Evolutionary conservation across 2,329 filamentous ascomycete species (phyloP).

Genomic region (Aureobasidium lini): DNA sequence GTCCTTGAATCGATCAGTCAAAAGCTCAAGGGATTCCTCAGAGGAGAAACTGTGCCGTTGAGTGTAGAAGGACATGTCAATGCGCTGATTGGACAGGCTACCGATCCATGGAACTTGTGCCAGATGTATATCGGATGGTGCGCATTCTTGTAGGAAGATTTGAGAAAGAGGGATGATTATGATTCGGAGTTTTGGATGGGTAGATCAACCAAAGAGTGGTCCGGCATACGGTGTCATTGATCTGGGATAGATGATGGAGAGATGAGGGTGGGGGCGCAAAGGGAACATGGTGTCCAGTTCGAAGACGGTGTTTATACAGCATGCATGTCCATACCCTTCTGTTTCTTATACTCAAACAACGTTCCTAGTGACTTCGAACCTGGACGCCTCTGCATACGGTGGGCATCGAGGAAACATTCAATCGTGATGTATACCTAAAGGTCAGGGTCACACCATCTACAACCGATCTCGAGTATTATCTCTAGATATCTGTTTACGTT

Average conservation of each 20-base stretch:
- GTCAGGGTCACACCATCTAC: too few relatives aligned
- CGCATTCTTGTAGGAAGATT: slow-evolving; percentile 45
- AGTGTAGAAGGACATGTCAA: slow-evolving; percentile 97
- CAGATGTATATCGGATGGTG: slow-evolving; percentile 98
- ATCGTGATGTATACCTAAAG: too few relatives aligned
- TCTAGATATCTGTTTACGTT: too few relatives aligned
- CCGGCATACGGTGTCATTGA: background rate
- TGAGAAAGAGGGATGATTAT: background rate
- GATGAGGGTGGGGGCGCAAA: too few relatives aligned
- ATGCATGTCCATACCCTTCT: too few relatives aligned
- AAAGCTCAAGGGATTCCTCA: slow-evolving; percentile 77
- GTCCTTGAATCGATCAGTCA: slow-evolving; percentile 83
- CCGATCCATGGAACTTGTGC: slow-evolving; percentile 68
- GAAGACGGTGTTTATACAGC: too few relatives aligned
- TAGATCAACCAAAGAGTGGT: background rate
- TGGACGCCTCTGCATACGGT: too few relatives aligned
- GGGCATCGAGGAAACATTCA: too few relatives aligned
- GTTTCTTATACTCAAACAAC: too few relatives aligned
- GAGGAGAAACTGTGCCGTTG: slow-evolving; percentile 82
- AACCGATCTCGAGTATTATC: too few relatives aligned
- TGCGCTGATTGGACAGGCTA: slow-evolving; percentile 82
- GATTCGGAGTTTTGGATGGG: background rate
- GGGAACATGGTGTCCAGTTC: too few relatives aligned
- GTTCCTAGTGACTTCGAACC: too few relatives aligned
- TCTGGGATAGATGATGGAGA: background rate